A percentile compares a stretch with the other conserved stretches of the same genome.
phyloP scores from a whole-genome alignment of 306 rosid genomes.

The Carpinus fangiana region DNA sequence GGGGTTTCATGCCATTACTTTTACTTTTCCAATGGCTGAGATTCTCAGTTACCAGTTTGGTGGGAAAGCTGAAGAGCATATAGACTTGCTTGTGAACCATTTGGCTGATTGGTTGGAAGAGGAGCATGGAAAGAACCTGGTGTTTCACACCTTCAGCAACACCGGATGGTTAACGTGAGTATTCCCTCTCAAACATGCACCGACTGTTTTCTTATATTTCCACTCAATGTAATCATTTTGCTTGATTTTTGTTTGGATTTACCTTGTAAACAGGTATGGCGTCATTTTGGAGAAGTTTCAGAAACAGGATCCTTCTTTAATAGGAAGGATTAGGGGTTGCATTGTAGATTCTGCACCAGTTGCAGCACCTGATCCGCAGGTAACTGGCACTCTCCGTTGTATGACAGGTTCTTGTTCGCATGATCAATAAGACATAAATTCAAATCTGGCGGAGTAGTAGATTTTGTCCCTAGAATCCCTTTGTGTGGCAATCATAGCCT shows the following conservation, averaged over 20 bases:
- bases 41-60: slow-evolving; percentile 71
- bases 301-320: slow-evolving; percentile 55
- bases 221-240: slow-evolving; percentile 1
- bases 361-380: slow-evolving; percentile 88
- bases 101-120: slow-evolving; percentile 92
- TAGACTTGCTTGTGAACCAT: slow-evolving; percentile 73
- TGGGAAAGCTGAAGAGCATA: slow-evolving; percentile 81
- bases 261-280: slow-evolving; percentile 62
- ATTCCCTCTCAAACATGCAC: not conserved
- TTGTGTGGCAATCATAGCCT: not conserved
- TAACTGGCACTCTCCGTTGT: slow-evolving; percentile 20
- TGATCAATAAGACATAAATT: not conserved
- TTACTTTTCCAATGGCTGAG: slow-evolving; percentile 92
- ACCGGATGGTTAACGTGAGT: slow-evolving; percentile 98
- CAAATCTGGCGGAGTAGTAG: not conserved
- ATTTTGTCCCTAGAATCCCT: not conserved
- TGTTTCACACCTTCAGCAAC: slow-evolving; percentile 96
- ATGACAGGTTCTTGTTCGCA: not conserved
- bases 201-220: slow-evolving; percentile 12
- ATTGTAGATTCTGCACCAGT: slow-evolving; percentile 98
- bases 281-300: slow-evolving; percentile 75
- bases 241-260: slow-evolving; percentile 22
- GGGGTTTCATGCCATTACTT: slow-evolving; percentile 86
- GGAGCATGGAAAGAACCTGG: slow-evolving; percentile 78
- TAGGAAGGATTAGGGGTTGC: slow-evolving; percentile 80